Evolutionary conservation across 2,329 filamentous ascomycete species (phyloP).

Genomic region (Ophiosphaerella narmari): DNA sequence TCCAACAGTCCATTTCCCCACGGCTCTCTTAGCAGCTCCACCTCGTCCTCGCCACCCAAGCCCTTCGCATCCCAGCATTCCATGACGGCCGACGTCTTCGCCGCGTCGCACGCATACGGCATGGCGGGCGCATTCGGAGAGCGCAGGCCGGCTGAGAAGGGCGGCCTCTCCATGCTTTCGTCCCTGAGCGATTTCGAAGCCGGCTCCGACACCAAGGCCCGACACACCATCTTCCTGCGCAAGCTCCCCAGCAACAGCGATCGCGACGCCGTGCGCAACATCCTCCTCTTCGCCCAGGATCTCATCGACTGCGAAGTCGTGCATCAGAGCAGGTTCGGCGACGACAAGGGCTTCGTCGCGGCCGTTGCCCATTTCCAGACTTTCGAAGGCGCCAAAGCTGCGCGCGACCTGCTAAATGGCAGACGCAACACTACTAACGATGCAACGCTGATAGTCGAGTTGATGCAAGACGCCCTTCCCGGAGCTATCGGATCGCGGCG

Average conservation of each 20-base stretch:
- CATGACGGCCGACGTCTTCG: constrained; percentile 50
- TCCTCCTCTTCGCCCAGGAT: constrained; percentile 69
- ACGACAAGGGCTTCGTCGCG: constrained; percentile 61
- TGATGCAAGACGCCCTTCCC: constrained; percentile 51
- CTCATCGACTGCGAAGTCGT: constrained; percentile 64
- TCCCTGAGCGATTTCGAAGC: constrained; percentile 42
- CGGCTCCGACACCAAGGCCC: constrained; percentile 26
- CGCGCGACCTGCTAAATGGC: constrained; percentile 62
- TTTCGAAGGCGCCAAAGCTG: constrained; percentile 62
- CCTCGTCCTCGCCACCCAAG: constrained; percentile 47
- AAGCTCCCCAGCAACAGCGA: constrained; percentile 64
- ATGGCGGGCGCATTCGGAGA: constrained; percentile 48
- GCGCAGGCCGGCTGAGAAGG: constrained; percentile 46
- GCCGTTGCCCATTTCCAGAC: constrained; percentile 65
- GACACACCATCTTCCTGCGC: constrained; percentile 58
- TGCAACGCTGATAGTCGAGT: constrained; percentile 62
- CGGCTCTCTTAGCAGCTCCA: constrained; percentile 47
- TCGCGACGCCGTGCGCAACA: constrained; percentile 62
- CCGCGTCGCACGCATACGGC: constrained; percentile 46
- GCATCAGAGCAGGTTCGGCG: constrained; percentile 54
- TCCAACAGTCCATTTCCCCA: constrained; percentile 47
- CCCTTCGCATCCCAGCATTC: constrained; percentile 41
- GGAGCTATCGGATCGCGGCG: constrained; percentile 54
- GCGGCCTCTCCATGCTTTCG: constrained; percentile 38
- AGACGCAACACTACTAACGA: constrained; percentile 66